phyloP scores from a whole-genome alignment of 176 grass and related monocot genomes.

The Ensete ventricosum region DNA sequence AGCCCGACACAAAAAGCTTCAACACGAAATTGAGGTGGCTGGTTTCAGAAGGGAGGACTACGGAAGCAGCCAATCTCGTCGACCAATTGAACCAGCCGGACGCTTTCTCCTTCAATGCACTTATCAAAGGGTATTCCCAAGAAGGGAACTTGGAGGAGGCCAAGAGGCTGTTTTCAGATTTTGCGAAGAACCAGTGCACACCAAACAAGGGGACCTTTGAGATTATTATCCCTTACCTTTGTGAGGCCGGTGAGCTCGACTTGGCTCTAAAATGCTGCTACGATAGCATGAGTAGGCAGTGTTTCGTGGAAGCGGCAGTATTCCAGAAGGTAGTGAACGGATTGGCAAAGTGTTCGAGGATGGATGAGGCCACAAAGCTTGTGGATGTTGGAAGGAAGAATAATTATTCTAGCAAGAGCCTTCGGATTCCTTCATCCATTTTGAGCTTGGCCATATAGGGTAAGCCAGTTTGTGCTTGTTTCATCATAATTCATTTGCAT shows the following conservation, averaged over 20 bases:
- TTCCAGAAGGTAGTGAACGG: conserved; percentile 41
- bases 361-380: conserved; percentile 40
- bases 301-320: conserved; percentile 12
- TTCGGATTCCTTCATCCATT: conserved; percentile 17
- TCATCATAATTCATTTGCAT: too few species aligned
- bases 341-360: conserved; percentile 27
- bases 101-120: conserved; percentile 40
- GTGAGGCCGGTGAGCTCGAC: conserved; percentile 43
- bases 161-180: conserved; percentile 38
- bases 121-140: conserved; percentile 39
- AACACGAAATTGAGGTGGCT: conserved; percentile 50
- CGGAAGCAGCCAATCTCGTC: conserved; percentile 34
- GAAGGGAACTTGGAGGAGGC: conserved; percentile 40
- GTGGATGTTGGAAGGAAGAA: conserved; percentile 32
- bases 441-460: background rate
- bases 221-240: conserved; percentile 27
- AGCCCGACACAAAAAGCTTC: conserved; percentile 29
- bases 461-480: background rate
- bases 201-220: conserved; percentile 45
- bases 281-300: conserved; percentile 26
- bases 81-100: conserved; percentile 41
- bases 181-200: conserved; percentile 31
- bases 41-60: conserved; percentile 20
- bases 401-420: conserved; percentile 23
- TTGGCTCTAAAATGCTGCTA: conserved; percentile 35